Base-by-base conservation (phyloP, 2,329 filamentous ascomycete species). In the Ophiosphaerella herpotricha region DNA sequence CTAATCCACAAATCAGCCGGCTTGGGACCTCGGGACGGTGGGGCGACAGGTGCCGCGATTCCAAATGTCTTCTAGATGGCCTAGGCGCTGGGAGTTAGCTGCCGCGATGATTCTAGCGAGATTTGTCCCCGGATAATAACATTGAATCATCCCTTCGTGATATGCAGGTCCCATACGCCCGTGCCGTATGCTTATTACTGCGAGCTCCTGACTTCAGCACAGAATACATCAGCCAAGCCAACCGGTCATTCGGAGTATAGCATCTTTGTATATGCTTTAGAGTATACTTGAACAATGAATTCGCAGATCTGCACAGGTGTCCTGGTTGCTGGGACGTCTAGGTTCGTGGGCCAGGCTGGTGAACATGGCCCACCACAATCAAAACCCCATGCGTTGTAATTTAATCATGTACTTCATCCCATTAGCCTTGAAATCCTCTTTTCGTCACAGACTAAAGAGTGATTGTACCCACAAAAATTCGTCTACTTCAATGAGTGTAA, bases 1-100 rank as follows among this genome's bases (percentile, higher is more conserved):
- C 52, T 48, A 57, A 47, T 53, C 57, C 50, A 60, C 55, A 54
- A 58, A 58, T 60, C 57, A 62, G 45, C 59, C 59, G 59, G 59
- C 59, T 62, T 62, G 26, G 57, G 57, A 55, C 52, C 50, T 55
- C 57, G 52, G 57, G 38, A 41, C 38, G 32, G 50, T 38, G 46
- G 48, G 38, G 32, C n/a, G 38, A 53, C 35, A 23, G 23, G 43
- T 40, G 42, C 40, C 26, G 38, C 37, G 16, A 39, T 37, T 12
- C 48, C 51, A 9, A 39, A 49, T 48, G 35, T 43, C 48, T 48
- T 50, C 50, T 55, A 57, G 48, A 44, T 7, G 40, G 40, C 49
- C 50, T 51, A 21, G 48, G 50, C 52, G 38, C 26, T 24, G 14
- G n/a, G 29, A 26, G 35, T 44, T 47, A 16, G 43, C 48, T 18